Percentiles rank a stretch among this genome's conserved stretches.
Conservation (phyloP, 257 asterid species). For the Capsicum pubescens region DNA sequence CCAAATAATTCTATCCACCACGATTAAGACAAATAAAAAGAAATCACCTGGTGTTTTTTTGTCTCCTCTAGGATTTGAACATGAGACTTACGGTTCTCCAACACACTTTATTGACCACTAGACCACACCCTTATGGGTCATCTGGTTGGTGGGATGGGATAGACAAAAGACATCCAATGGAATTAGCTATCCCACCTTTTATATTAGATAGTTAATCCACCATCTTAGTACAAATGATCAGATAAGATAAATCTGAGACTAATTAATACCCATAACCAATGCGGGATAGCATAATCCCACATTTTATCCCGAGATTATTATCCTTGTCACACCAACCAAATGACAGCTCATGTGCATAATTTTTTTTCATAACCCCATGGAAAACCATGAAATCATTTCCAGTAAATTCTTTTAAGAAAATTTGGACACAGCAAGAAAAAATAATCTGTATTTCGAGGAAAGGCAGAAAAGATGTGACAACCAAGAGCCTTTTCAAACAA, state of each 20-base stretch:
- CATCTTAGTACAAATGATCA: too few species aligned
- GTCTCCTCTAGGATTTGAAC: background rate
- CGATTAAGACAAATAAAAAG: background rate
- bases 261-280: too few species aligned
- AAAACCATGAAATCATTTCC: background rate
- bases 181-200: too few species aligned
- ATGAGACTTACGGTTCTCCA: background rate
- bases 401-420: background rate
- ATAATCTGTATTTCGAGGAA: background rate
- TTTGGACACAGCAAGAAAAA: background rate
- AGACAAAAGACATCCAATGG: too few species aligned
- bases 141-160: too few species aligned
- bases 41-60: background rate
- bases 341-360: background rate
- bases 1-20: background rate
- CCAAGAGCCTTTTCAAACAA: background rate
- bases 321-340: too few species aligned
- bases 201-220: too few species aligned
- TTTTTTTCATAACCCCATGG: background rate
- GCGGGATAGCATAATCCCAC: too few species aligned
- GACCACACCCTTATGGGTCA: background rate
- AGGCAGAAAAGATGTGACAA: constrained; percentile 4
- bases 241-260: too few species aligned
- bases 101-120: background rate
- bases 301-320: too few species aligned